phyloP scores from a whole-genome alignment of 2,329 filamentous ascomycete species.

The Microcyclospora pomicola region DNA sequence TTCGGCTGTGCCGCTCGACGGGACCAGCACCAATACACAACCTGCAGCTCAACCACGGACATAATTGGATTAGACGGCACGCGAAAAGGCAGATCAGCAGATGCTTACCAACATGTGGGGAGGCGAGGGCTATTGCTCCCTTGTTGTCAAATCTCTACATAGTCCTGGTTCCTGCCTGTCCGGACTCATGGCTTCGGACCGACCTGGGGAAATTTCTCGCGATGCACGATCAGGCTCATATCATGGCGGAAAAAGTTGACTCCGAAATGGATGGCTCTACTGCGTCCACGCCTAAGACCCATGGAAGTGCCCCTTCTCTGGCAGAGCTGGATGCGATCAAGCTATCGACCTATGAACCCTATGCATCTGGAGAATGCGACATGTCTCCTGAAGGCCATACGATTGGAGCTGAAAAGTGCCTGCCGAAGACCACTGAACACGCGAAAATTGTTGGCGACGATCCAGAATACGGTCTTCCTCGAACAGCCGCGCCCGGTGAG shows the following conservation, averaged over 20 bases:
- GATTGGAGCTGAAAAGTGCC: slow-evolving; percentile 4
- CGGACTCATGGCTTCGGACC: too few relatives aligned
- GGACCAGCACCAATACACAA: too few relatives aligned
- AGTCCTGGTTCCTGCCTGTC: too few relatives aligned
- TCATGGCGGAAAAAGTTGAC: not conserved
- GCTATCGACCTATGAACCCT: slow-evolving; percentile 10
- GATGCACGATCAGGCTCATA: too few relatives aligned
- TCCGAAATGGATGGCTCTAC: not conserved
- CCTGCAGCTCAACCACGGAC: too few relatives aligned
- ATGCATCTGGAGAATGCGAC: slow-evolving; percentile 1
- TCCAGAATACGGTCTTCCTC: slow-evolving; percentile 40
- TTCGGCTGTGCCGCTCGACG: too few relatives aligned
- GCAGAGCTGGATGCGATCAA: slow-evolving; percentile 16
- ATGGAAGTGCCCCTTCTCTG: slow-evolving; percentile 9
- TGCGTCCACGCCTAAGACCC: slow-evolving; percentile 2
- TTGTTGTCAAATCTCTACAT: too few relatives aligned
- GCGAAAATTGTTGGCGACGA: slow-evolving; percentile 24
- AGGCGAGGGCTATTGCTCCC: too few relatives aligned
- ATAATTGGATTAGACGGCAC: too few relatives aligned
- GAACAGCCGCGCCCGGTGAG: slow-evolving; percentile 30
- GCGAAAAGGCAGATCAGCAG: too few relatives aligned
- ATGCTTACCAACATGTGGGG: too few relatives aligned
- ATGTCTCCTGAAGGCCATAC: slow-evolving; percentile 3
- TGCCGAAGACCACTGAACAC: slow-evolving; percentile 8
- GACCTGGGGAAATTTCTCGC: too few relatives aligned